Evolutionary conservation across 352 stramenopile genomes (phyloP), one percentile per base, ranked within the genome.

Genomic region (Phytopythium aichiense): DNA sequence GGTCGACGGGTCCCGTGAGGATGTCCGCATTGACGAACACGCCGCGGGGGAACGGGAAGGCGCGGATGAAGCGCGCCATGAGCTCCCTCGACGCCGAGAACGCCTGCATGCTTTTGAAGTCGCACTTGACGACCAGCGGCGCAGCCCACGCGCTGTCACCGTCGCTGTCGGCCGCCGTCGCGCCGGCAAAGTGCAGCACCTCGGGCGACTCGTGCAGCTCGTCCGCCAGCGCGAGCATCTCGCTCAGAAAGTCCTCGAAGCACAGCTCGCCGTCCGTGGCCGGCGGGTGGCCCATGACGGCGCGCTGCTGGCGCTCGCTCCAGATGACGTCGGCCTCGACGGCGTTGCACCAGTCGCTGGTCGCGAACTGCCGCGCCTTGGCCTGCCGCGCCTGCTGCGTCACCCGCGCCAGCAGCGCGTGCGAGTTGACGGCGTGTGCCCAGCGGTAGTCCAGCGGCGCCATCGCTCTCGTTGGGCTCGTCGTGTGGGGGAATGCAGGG

Each of bases 11-110:
- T 6, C 81, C 81, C 2, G 76, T 61, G 8, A 89, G 66, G 53
- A 91, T 88, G 50, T 91, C 81, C 3, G 79, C 81, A 60, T 91
- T 91, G 31, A 89, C 68, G 40, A 91, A 91, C 18, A 91, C 60
- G 20, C 77, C 63, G 25, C 69, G 73, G 1, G 64, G 58, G 58
- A 82, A 89, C 22, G 81, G 81, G 49, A 78, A 91, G 18, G 60
- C 49, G 0, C 56, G 42, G 30, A 84, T 67, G 58, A 89, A 89
- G 40, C 23, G 20, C 6, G 50, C 54, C 40, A 89, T 35, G 9
- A 70, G 3, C n/a, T 70, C 59, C 13, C 56, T 66, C 2, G 77
- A 73, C 25, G 60, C 65, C 16, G 68, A 53, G 57, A 89, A 88
- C 13, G 77, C 79, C 15, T 57, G 65, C 45, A 71, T 71, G 63